Conservation (phyloP, 2,329 filamentous ascomycete species). For the Aspergillus sp. region DNA sequence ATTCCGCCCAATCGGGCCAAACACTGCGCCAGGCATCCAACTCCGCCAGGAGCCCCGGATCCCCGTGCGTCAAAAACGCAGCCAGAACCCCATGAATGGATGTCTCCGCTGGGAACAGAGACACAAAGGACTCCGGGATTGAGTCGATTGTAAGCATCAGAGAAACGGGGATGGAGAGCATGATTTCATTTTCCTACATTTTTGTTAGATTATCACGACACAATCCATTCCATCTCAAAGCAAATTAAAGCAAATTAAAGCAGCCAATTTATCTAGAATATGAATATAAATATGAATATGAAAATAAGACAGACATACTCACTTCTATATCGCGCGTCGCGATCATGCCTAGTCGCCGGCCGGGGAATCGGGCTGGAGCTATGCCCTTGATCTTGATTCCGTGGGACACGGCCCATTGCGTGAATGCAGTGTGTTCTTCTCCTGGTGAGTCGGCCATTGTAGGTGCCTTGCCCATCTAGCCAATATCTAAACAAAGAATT, state of each 20-base stretch:
- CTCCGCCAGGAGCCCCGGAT: slow-evolving; percentile 44
- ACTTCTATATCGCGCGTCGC: slow-evolving; percentile 66
- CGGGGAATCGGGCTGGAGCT: slow-evolving; percentile 64
- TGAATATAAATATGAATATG: background rate
- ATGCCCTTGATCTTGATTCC: slow-evolving; percentile 69
- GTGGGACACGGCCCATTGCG: slow-evolving; percentile 63
- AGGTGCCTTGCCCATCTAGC: no score
- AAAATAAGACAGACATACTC: slow-evolving; percentile 2
- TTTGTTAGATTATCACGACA: background rate
- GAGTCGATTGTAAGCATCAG: slow-evolving; percentile 64
- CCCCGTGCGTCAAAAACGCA: slow-evolving; percentile 58
- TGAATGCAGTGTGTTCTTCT: slow-evolving; percentile 50
- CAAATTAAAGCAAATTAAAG: no score
- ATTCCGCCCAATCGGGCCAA: slow-evolving; percentile 63
- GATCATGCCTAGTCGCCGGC: slow-evolving; percentile 73
- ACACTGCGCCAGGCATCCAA: slow-evolving; percentile 63
- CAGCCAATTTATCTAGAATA: slow-evolving; percentile 22
- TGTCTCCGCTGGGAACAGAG: slow-evolving; percentile 53
- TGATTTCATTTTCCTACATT: slow-evolving; percentile 51
- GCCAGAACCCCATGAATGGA: slow-evolving; percentile 72
- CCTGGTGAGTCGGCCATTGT: slow-evolving; percentile 15
- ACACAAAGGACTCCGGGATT: slow-evolving; percentile 55
- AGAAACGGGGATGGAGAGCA: slow-evolving; percentile 64
- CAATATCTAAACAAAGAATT: no score
- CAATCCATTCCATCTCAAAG: no score